Evolutionary conservation across 2,329 filamentous ascomycete species (phyloP).

Genomic region (Alternaria solani): DNA sequence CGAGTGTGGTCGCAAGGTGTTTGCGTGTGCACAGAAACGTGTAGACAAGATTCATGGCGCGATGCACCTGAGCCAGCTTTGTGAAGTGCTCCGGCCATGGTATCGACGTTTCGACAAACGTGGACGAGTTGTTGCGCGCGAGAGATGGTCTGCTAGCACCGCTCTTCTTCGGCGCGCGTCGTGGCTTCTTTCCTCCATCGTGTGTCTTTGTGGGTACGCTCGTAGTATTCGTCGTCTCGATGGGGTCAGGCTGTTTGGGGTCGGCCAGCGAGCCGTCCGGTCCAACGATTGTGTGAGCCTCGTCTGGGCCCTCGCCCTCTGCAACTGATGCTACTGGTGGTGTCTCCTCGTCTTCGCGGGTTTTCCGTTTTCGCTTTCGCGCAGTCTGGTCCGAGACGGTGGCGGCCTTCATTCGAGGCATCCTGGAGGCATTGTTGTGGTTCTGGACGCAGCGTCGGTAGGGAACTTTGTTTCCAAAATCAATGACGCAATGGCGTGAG

Average conservation of each 20-base stretch:
- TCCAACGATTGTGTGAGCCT: slow-evolving; percentile 4
- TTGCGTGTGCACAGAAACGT: slow-evolving; percentile 95
- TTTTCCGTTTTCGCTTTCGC: slow-evolving; percentile 55
- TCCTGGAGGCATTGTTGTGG: slow-evolving; percentile 24
- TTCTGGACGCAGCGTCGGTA: slow-evolving; percentile 3
- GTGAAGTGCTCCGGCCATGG: slow-evolving; percentile 81
- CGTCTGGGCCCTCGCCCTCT: slow-evolving; percentile 16
- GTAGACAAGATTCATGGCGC: slow-evolving; percentile 88
- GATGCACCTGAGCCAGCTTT: slow-evolving; percentile 76
- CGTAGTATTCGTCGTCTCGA: slow-evolving; percentile 46
- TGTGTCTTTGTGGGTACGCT: slow-evolving; percentile 64
- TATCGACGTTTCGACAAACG: slow-evolving; percentile 59
- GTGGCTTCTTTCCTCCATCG: slow-evolving; percentile 64
- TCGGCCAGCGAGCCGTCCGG: slow-evolving; percentile 7
- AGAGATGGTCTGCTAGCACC: slow-evolving; percentile 49
- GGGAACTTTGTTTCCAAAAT: slow-evolving; percentile 17
- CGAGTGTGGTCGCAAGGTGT: slow-evolving; percentile 89
- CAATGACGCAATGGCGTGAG: slow-evolving; percentile 37
- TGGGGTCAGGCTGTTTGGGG: slow-evolving; percentile 5
- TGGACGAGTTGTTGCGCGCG: slow-evolving; percentile 57
- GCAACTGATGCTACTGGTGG: slow-evolving; percentile 17
- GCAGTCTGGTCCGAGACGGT: slow-evolving; percentile 56
- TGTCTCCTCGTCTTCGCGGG: slow-evolving; percentile 30
- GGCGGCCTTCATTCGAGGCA: slow-evolving; percentile 51
- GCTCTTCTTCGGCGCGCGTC: slow-evolving; percentile 53